Percentiles rank a stretch among this genome's conserved stretches.
Conservation (phyloP, 768 basidiomycete species). For the Trametes elegans region DNA sequence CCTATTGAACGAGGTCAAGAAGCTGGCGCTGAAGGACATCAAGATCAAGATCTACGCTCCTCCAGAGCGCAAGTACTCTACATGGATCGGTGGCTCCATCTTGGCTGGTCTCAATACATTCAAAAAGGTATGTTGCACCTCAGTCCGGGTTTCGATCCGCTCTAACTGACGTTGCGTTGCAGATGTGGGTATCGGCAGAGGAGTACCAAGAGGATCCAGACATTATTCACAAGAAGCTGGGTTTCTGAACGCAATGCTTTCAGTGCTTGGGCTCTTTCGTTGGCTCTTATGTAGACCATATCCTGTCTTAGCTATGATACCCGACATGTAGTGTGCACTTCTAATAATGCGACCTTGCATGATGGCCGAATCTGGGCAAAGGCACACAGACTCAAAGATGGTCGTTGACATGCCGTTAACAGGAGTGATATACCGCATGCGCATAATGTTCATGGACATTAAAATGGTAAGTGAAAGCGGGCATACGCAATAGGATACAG, state of each 20-base stretch:
- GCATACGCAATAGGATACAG: conserved; percentile 45
- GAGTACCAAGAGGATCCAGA: conserved; percentile 99
- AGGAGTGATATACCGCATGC: conserved; percentile 27
- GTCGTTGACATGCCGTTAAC: neutral
- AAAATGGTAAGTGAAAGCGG: conserved; percentile 22
- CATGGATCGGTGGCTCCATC: conserved; percentile 97
- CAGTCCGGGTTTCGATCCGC: conserved; percentile 8
- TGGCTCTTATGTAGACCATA: conserved; percentile 21
- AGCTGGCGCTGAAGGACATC: conserved; percentile 89
- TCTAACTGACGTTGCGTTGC: conserved; percentile 9
- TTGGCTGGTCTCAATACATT: conserved; percentile 94
- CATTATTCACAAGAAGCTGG: conserved; percentile 94
- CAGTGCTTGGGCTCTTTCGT: conserved; percentile 3
- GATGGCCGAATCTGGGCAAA: neutral
- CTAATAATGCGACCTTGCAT: conserved; percentile 19
- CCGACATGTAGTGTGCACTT: conserved; percentile 23
- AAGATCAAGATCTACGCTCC: conserved; percentile 99
- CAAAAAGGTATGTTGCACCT: conserved; percentile 98
- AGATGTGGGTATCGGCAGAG: conserved; percentile 99
- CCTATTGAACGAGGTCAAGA: conserved; percentile 94
- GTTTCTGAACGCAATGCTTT: conserved; percentile 51
- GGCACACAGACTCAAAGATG: neutral
- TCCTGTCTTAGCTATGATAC: conserved; percentile 26
- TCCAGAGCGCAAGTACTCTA: conserved; percentile 98
- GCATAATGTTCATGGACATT: conserved; percentile 34